Conservation (phyloP, 163 green algal genomes). For the Picocystis sp. region DNA sequence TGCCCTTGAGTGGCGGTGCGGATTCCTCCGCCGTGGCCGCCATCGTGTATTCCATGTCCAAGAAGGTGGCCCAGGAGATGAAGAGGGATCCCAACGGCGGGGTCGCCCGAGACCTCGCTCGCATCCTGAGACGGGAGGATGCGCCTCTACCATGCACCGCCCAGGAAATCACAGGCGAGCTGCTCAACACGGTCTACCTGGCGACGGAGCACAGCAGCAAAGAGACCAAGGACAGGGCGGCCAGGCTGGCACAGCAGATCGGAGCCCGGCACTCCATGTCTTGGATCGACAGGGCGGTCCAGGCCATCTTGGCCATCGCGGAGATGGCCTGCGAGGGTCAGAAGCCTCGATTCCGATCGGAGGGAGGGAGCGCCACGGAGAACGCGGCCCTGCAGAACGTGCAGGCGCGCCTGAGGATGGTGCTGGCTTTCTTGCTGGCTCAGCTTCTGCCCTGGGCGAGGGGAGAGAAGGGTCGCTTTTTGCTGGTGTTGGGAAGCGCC, state of each 20-base stretch:
- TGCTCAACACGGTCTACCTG: constrained; percentile 86
- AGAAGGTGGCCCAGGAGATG: constrained; percentile 18
- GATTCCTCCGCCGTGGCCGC: constrained; percentile 67
- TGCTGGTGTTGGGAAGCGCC: constrained; percentile 81
- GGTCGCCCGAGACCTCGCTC: no score
- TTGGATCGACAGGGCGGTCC: no score
- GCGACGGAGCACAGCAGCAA: no score
- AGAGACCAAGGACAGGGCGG: no score
- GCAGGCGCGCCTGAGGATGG: constrained; percentile 77
- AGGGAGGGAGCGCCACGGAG: constrained; percentile 66
- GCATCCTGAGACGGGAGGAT: constrained; percentile 9
- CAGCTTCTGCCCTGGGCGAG: constrained; percentile 79
- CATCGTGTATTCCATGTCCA: constrained; percentile 84
- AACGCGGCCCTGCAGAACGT: constrained; percentile 90
- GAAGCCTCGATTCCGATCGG: constrained; percentile 44
- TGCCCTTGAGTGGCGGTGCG: constrained; percentile 87
- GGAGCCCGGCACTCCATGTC: no score
- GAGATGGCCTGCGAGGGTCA: no score
- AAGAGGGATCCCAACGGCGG: no score
- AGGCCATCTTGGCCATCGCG: no score
- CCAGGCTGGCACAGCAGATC: no score
- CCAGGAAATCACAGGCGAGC: constrained; percentile 46
- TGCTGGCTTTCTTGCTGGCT: constrained; percentile 83
- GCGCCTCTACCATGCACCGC: constrained; percentile 16
- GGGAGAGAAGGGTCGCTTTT: constrained; percentile 42